These are phyloP conservation scores for Tolypocladium inflatum DNA, from an alignment of 2,329 filamentous ascomycete species.

Conservation along the genomic window DNA sequence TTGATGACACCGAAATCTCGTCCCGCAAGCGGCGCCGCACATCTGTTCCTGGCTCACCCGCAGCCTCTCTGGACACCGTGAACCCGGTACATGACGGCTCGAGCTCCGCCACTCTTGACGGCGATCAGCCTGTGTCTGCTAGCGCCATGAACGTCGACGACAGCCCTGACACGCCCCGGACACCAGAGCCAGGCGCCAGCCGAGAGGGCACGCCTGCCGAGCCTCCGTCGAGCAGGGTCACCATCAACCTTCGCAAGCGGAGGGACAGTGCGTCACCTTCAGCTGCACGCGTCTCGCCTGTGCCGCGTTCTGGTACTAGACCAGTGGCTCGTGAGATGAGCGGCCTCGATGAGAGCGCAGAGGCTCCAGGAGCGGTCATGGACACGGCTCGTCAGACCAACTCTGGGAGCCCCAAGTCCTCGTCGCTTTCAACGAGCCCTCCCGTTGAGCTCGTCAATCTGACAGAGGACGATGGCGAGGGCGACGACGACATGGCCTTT, in stretches of 20 bases:
- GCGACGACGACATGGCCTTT: slow-evolving; percentile 17
- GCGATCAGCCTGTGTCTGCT: slow-evolving; percentile 14
- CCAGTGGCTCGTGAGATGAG: not conserved
- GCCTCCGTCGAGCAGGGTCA: slow-evolving; percentile 47
- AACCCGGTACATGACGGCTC: slow-evolving; percentile 21
- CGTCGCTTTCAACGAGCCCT: slow-evolving; percentile 22
- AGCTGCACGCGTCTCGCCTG: not conserved
- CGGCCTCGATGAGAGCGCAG: not conserved
- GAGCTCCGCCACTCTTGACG: slow-evolving; percentile 20
- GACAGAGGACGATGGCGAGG: slow-evolving; percentile 16
- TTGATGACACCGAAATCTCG: slow-evolving; percentile 46
- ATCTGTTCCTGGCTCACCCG: slow-evolving; percentile 45
- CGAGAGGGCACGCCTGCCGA: slow-evolving; percentile 20
- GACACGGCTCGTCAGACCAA: not conserved
- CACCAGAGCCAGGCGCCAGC: slow-evolving; percentile 25
- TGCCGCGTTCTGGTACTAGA: not conserved
- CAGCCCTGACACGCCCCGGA: slow-evolving; percentile 21
- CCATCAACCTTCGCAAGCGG: slow-evolving; percentile 46
- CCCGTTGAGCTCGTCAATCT: slow-evolving; percentile 33
- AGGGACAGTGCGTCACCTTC: slow-evolving; percentile 1
- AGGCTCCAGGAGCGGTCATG: not conserved
- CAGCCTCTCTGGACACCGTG: slow-evolving; percentile 38
- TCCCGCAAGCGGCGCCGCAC: slow-evolving; percentile 55
- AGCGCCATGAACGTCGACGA: slow-evolving; percentile 27
- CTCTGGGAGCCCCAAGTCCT: not conserved